phyloP scores from a whole-genome alignment of 805 yeast genomes.

The Nakazawaea populi region DNA sequence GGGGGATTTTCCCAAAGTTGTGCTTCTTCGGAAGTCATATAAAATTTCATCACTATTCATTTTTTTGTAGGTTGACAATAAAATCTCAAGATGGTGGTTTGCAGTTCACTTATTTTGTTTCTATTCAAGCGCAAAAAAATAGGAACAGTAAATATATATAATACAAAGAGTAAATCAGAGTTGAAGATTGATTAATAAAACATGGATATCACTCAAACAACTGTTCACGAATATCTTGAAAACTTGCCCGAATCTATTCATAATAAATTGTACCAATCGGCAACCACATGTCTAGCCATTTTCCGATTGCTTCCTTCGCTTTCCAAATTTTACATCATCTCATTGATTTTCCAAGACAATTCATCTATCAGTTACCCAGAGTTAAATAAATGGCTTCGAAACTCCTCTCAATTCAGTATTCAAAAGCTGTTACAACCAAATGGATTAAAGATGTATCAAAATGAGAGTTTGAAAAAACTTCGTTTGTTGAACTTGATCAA shows the following conservation, averaged over 20 bases:
- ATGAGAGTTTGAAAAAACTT: conserved; percentile 75
- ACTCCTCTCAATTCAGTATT: conserved; percentile 6
- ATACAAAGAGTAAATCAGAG: not conserved
- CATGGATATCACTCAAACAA: conserved; percentile 23
- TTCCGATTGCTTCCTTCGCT: conserved; percentile 82
- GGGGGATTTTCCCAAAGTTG: too few species aligned
- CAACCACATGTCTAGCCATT: conserved; percentile 94
- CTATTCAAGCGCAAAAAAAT: too few species aligned
- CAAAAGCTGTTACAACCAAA: conserved; percentile 17
- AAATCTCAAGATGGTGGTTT: too few species aligned
- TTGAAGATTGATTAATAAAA: not conserved
- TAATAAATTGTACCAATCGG: conserved; percentile 72
- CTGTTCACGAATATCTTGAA: conserved; percentile 85
- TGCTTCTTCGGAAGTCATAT: too few species aligned
- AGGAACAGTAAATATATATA: too few species aligned
- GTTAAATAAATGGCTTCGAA: conserved; percentile 70
- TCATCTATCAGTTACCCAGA: conserved; percentile 57
- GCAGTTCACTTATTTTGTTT: too few species aligned
- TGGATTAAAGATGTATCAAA: conserved; percentile 42
- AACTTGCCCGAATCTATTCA: conserved; percentile 87
- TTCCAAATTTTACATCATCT: conserved; percentile 84
- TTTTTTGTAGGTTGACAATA: too few species aligned
- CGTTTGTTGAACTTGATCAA: conserved; percentile 69
- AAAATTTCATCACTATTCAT: too few species aligned
- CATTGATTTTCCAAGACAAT: conserved; percentile 76